Evolutionary conservation across 2,329 filamentous ascomycete genomes (phyloP).

Genomic region (Xylariaceae sp.): DNA sequence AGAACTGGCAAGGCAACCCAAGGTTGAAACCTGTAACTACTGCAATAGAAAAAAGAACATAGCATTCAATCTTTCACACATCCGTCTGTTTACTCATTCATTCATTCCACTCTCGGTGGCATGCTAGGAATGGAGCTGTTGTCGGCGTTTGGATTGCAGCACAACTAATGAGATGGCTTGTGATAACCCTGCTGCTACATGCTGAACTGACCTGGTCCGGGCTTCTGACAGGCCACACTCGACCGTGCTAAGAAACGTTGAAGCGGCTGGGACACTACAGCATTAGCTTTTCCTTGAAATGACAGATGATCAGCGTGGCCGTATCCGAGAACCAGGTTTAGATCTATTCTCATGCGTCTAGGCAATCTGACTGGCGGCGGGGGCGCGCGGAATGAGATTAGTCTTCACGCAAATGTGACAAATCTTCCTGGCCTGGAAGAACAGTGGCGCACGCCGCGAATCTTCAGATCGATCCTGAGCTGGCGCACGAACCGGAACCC

Average conservation of each 20-base stretch:
- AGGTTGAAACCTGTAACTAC: not conserved
- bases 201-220: not conserved
- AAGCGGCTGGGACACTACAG: not conserved
- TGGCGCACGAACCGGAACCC: not conserved
- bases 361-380: not conserved
- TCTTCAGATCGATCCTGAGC: not conserved
- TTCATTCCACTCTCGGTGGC: too few relatives aligned
- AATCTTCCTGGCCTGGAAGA: not conserved
- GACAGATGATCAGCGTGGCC: not conserved
- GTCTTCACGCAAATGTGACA: not conserved
- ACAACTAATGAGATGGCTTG: not conserved
- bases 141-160: not conserved
- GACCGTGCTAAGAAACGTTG: not conserved
- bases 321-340: constrained; percentile 1
- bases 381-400: not conserved
- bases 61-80: not conserved
- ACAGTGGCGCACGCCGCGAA: not conserved
- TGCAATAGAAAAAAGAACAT: not conserved
- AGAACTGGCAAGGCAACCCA: too few relatives aligned
- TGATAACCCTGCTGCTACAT: constrained; percentile 1
- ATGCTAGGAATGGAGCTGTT: too few relatives aligned
- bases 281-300: not conserved
- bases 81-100: not conserved
- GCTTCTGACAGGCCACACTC: not conserved
- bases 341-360: not conserved